Evolutionary conservation across 345 rosid species (phyloP).

Genomic region (Camelina laxa): DNA sequence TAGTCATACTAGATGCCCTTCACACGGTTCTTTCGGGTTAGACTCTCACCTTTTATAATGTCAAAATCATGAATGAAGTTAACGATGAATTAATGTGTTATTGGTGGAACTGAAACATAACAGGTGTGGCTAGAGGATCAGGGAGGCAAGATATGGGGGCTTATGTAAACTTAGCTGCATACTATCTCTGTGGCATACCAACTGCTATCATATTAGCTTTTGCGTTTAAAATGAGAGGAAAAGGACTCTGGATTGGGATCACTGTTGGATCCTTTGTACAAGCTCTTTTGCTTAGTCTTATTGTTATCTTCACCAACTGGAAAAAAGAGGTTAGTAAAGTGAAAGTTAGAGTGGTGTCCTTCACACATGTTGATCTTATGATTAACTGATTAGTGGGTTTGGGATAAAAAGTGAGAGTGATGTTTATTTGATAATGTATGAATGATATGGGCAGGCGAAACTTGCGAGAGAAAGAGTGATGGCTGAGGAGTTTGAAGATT

Average conservation of each 20-base stretch:
- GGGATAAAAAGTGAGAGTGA: not conserved
- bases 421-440: not conserved
- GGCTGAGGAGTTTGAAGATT: conserved; percentile 37
- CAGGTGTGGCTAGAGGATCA: conserved; percentile 49
- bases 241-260: conserved; percentile 46
- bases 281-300: conserved; percentile 38
- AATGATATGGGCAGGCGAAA: conserved; percentile 31
- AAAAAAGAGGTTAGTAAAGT: conserved; percentile 44
- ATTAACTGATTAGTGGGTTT: not conserved
- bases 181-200: conserved; percentile 44
- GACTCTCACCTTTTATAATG: not conserved
- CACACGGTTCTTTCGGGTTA: conserved; percentile 44
- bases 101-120: not conserved
- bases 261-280: conserved; percentile 41
- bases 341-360: not conserved
- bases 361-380: not conserved
- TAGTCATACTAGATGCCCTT: conserved; percentile 43
- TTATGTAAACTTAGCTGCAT: conserved; percentile 44
- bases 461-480: conserved; percentile 40
- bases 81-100: not conserved
- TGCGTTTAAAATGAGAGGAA: conserved; percentile 39
- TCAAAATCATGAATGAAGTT: not conserved
- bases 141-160: conserved; percentile 49
- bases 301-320: conserved; percentile 41
- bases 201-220: conserved; percentile 38